Conservation (phyloP, 768 basidiomycete species). For the Daedaleopsis nitida region DNA sequence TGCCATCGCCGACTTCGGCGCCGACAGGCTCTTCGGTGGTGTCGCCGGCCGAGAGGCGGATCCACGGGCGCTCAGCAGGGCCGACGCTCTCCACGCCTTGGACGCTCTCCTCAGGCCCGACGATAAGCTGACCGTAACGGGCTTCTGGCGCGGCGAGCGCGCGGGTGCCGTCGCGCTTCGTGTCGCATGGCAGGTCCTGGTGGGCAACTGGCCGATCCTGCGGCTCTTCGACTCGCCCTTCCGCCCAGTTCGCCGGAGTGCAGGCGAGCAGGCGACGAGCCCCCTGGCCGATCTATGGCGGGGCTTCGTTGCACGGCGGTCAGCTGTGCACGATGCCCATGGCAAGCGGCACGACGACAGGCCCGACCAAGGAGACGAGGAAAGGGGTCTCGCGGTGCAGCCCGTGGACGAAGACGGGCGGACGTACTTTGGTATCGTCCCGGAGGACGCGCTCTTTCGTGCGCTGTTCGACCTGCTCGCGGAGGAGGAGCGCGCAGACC, state of each 20-base stretch:
- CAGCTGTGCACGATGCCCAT: not conserved
- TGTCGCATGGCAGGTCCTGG: constrained; percentile 23
- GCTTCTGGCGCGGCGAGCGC: constrained; percentile 31
- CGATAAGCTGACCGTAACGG: constrained; percentile 23
- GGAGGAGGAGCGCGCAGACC: constrained; percentile 45
- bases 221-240: constrained; percentile 39
- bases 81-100: constrained; percentile 33
- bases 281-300: constrained; percentile 33
- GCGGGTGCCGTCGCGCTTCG: constrained; percentile 31
- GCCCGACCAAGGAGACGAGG: not conserved
- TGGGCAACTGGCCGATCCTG: constrained; percentile 57
- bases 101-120: constrained; percentile 30
- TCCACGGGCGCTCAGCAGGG: constrained; percentile 21
- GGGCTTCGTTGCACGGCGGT: constrained; percentile 24
- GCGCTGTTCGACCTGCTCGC: constrained; percentile 66
- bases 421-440: constrained; percentile 36
- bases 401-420: constrained; percentile 7
- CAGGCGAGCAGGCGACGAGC: constrained; percentile 24
- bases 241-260: constrained; percentile 31
- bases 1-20: constrained; percentile 47
- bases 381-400: constrained; percentile 2
- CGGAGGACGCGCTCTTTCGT: constrained; percentile 54
- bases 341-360: not conserved
- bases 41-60: constrained; percentile 7
- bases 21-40: constrained; percentile 38